A percentile compares a stretch with the other conserved stretches of the same genome.
These are phyloP conservation scores for Pichia manshurica DNA, from an alignment of 805 yeast genomes.

Conservation along the genomic window DNA sequence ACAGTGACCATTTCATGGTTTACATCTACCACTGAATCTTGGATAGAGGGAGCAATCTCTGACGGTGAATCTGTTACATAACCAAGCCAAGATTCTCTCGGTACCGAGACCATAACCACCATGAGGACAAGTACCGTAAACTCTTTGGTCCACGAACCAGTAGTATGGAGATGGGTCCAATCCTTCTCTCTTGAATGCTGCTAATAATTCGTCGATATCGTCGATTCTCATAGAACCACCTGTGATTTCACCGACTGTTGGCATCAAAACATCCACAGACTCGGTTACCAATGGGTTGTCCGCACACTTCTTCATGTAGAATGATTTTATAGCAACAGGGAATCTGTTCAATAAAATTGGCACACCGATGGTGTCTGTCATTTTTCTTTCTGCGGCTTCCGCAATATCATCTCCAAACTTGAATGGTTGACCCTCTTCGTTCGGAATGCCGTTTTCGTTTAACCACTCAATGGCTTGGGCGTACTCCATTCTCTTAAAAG, in stretches of 20 bases:
- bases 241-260: slow-evolving; percentile 97
- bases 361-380: slow-evolving; percentile 91
- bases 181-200: slow-evolving; percentile 89
- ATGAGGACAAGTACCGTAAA: slow-evolving; percentile 96
- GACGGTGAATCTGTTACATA: slow-evolving; percentile 95
- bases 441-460: slow-evolving; percentile 87
- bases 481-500: slow-evolving; percentile 90
- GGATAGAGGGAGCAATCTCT: slow-evolving; percentile 98
- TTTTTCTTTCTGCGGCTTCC: slow-evolving; percentile 98
- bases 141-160: slow-evolving; percentile 94
- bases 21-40: slow-evolving; percentile 96
- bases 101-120: slow-evolving; percentile 99
- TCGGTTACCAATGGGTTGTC: slow-evolving; percentile 96
- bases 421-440: slow-evolving; percentile 92
- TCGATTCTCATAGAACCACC: slow-evolving; percentile 99
- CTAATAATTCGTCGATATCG: slow-evolving; percentile 73
- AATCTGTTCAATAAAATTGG: slow-evolving; percentile 90
- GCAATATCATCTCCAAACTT: slow-evolving; percentile 98
- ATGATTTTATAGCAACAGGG: slow-evolving; percentile 96
- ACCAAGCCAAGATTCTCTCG: slow-evolving; percentile 97
- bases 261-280: slow-evolving; percentile 97
- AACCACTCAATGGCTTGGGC: slow-evolving; percentile 92
- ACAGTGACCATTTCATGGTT: slow-evolving; percentile 49
- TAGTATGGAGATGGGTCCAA: slow-evolving; percentile 80
- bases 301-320: slow-evolving; percentile 90